phyloP scores from a whole-genome alignment of 2,329 filamentous ascomycete genomes.

The Lizonia empirigonia region DNA sequence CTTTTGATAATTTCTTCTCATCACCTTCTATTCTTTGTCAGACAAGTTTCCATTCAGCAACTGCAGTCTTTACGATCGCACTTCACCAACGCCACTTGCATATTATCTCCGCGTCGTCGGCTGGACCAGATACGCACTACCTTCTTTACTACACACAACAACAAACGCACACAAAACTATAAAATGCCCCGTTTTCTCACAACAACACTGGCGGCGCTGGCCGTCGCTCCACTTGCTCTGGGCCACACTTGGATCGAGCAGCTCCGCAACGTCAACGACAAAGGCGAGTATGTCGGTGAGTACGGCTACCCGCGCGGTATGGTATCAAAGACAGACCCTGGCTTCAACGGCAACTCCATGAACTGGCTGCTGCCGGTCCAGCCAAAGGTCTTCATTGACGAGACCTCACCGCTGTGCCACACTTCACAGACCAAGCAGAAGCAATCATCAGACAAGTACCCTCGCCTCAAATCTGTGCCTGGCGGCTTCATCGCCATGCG shows the following conservation, averaged over 20 bases:
- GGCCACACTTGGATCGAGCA: slow-evolving; percentile 84
- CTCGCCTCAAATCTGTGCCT: slow-evolving; percentile 64
- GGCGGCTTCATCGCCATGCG: slow-evolving; percentile 56
- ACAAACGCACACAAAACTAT: slow-evolving; percentile 8
- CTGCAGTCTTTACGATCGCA: slow-evolving; percentile 3
- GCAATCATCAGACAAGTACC: slow-evolving; percentile 61
- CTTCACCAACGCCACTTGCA: slow-evolving; percentile 6
- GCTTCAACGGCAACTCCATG: slow-evolving; percentile 66
- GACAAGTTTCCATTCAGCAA: slow-evolving; percentile 1
- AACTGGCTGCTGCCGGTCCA: slow-evolving; percentile 57
- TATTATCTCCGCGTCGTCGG: slow-evolving; percentile 10
- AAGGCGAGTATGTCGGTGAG: slow-evolving; percentile 73
- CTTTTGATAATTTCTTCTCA: slow-evolving; percentile 9
- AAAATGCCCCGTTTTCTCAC: slow-evolving; percentile 29
- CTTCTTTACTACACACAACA: slow-evolving; percentile 6
- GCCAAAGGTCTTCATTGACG: slow-evolving; percentile 55
- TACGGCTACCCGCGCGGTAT: slow-evolving; percentile 79
- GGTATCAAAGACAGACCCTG: slow-evolving; percentile 60
- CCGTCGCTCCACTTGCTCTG: slow-evolving; percentile 25
- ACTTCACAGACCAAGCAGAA: slow-evolving; percentile 62
- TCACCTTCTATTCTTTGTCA: slow-evolving; percentile 4
- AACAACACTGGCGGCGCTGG: slow-evolving; percentile 25
- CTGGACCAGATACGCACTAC: slow-evolving; percentile 10
- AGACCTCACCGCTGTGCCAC: slow-evolving; percentile 66
- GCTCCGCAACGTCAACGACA: slow-evolving; percentile 70